Conservation (phyloP, 2,329 filamentous ascomycete species). For the Pseudogymnoascus sp. region DNA sequence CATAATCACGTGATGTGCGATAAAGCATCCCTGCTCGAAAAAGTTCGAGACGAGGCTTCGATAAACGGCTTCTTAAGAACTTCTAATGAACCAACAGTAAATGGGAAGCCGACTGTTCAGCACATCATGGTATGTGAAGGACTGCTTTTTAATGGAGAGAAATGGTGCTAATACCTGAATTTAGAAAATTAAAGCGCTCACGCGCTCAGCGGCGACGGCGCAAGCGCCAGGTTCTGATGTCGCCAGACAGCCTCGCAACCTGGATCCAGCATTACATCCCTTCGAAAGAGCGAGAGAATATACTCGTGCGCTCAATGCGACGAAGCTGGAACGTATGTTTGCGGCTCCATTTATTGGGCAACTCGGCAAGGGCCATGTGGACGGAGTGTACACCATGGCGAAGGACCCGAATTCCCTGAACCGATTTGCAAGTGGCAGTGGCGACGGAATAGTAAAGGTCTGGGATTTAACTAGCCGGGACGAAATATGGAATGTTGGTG, state of each 20-base stretch:
- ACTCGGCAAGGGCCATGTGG: conserved; percentile 83
- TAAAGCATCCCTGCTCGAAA: conserved; percentile 11
- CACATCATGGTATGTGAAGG: conserved; percentile 22
- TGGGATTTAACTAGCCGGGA: conserved; percentile 71
- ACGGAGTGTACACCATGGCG: conserved; percentile 75
- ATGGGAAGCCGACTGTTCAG: conserved; percentile 14
- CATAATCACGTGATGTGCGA: not conserved
- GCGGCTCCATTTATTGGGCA: conserved; percentile 76
- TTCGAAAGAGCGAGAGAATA: conserved; percentile 88
- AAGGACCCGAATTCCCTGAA: conserved; percentile 70
- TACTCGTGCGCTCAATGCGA: conserved; percentile 69
- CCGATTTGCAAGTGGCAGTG: conserved; percentile 72
- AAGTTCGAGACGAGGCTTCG: conserved; percentile 9
- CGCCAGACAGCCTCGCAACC: conserved; percentile 57
- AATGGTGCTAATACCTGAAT: not conserved
- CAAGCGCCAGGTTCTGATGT: conserved; percentile 60
- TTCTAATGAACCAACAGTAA: conserved; percentile 1
- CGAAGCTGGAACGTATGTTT: conserved; percentile 91
- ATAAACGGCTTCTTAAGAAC: not conserved
- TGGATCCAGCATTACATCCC: conserved; percentile 79
- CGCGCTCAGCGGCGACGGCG: conserved; percentile 53
- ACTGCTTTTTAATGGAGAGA: not conserved
- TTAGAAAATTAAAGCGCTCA: conserved; percentile 58
- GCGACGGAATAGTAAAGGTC: conserved; percentile 89
- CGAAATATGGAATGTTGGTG: conserved; percentile 68